Evolutionary conservation across 441 rosid genomes (phyloP).

Genomic region (Eruca vesicaria): DNA sequence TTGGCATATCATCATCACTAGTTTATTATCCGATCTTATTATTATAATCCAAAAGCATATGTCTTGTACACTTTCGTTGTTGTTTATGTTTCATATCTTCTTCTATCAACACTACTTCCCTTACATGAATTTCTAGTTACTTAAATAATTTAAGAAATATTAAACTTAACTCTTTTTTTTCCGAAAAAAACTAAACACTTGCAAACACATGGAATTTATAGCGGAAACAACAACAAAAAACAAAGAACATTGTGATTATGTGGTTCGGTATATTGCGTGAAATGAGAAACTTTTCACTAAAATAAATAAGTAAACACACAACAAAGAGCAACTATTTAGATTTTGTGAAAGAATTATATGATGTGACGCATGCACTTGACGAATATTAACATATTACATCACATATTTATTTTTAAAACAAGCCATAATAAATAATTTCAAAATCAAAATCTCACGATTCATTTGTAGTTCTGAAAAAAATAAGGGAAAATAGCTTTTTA

Average conservation of each 20-base stretch:
- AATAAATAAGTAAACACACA: not conserved
- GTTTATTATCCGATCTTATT: not conserved
- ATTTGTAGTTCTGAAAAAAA: not conserved
- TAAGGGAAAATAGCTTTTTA: not conserved
- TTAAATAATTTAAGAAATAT: not conserved
- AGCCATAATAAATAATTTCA: not conserved
- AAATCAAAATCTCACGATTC: not conserved
- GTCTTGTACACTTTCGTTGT: constrained; percentile 13
- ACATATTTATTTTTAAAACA: not conserved
- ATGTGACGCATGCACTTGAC: not conserved
- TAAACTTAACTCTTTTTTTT: not conserved
- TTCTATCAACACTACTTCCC: not conserved
- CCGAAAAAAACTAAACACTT: no score
- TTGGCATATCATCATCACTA: constrained; percentile 28
- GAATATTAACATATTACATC: not conserved
- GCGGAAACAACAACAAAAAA: not conserved
- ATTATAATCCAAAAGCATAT: constrained; percentile 1
- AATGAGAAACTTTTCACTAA: not conserved
- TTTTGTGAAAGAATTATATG: not conserved
- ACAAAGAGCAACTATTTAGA: not conserved
- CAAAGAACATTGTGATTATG: no score
- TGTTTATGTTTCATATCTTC: not conserved
- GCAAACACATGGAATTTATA: no score
- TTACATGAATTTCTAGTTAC: not conserved
- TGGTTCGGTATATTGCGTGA: no score